Percentiles rank a stretch among this genome's conserved stretches.
Evolutionary conservation across 345 rosid genomes (phyloP).

Genomic region (Syzygium aromaticum): DNA sequence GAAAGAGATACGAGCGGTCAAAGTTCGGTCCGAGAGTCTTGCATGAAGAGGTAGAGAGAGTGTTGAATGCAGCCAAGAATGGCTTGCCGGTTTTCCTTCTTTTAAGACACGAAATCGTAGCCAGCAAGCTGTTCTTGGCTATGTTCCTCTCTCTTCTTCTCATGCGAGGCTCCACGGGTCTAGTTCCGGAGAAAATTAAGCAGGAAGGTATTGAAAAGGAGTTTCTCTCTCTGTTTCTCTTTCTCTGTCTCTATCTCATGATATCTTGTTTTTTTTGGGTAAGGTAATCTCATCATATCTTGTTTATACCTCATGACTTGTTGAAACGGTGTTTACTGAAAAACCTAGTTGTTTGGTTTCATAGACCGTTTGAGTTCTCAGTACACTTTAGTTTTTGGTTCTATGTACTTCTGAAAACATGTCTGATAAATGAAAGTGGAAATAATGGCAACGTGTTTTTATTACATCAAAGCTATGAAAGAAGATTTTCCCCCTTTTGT

Average conservation of each 20-base stretch:
- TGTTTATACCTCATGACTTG: background rate
- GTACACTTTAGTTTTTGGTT: background rate
- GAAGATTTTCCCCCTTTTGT: background rate
- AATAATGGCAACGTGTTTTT: background rate
- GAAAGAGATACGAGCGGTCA: background rate
- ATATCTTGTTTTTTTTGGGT: background rate
- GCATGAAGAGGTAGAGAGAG: conserved; percentile 23
- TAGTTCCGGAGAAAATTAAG: background rate
- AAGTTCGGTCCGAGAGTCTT: background rate
- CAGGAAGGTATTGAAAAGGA: background rate
- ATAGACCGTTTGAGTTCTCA: background rate
- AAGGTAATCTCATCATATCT: background rate
- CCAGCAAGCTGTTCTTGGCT: conserved; percentile 52
- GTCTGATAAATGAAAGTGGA: background rate
- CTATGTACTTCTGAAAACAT: background rate
- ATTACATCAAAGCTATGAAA: background rate
- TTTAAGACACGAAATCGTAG: background rate
- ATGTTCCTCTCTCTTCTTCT: conserved; percentile 37
- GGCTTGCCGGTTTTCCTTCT: conserved; percentile 31
- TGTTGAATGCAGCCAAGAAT: conserved; percentile 47
- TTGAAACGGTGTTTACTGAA: background rate
- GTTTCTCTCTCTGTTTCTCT: background rate
- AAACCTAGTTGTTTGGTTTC: background rate
- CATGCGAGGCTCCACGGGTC: conserved; percentile 14
- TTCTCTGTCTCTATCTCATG: background rate